phyloP scores from a whole-genome alignment of 805 yeast genomes.

The Cyberlindnera xylosilytica region DNA sequence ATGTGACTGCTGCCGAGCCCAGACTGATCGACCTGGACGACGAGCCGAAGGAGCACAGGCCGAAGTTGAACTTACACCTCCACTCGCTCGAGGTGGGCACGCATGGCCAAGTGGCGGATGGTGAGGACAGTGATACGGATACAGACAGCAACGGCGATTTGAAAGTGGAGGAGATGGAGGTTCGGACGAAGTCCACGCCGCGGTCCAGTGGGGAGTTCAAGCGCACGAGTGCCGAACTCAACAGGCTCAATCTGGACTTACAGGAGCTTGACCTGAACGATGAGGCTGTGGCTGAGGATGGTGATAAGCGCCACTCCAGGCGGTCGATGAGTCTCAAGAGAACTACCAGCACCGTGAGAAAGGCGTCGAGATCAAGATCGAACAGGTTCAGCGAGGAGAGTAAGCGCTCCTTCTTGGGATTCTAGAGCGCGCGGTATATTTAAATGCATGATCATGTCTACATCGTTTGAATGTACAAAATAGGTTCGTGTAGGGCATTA shows the following conservation, averaged over 20 bases:
- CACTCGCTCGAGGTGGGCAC: slow-evolving; percentile 13
- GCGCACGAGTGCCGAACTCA: slow-evolving; percentile 12
- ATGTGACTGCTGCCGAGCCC: slow-evolving; percentile 6
- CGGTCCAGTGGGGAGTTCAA: slow-evolving; percentile 2
- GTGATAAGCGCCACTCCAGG: slow-evolving; percentile 14
- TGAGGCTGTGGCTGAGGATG: slow-evolving; percentile 1
- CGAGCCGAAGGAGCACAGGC: slow-evolving; percentile 13
- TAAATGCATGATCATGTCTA: no score
- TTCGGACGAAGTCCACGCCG: slow-evolving; percentile 3
- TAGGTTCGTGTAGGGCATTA: not conserved
- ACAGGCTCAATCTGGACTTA: slow-evolving; percentile 18
- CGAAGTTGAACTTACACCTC: slow-evolving; percentile 19
- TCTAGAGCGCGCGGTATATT: no score
- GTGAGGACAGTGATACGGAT: slow-evolving; percentile 13
- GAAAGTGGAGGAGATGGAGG: slow-evolving; percentile 22
- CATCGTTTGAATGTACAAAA: no score
- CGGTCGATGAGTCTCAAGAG: slow-evolving; percentile 17
- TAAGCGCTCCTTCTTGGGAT: slow-evolving; percentile 21
- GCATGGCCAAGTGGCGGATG: slow-evolving; percentile 11
- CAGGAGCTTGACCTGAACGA: slow-evolving; percentile 22
- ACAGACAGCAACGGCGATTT: slow-evolving; percentile 22
- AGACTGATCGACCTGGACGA: slow-evolving; percentile 21
- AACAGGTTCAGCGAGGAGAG: slow-evolving; percentile 5
- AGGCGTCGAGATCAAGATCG: slow-evolving; percentile 2
- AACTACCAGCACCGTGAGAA: not conserved